A percentile compares a stretch with the other conserved stretches of the same genome.
These are phyloP conservation scores for Podila minutissima DNA, from an alignment of 192 early-diverging fungal genomes.

Conservation along the genomic window DNA sequence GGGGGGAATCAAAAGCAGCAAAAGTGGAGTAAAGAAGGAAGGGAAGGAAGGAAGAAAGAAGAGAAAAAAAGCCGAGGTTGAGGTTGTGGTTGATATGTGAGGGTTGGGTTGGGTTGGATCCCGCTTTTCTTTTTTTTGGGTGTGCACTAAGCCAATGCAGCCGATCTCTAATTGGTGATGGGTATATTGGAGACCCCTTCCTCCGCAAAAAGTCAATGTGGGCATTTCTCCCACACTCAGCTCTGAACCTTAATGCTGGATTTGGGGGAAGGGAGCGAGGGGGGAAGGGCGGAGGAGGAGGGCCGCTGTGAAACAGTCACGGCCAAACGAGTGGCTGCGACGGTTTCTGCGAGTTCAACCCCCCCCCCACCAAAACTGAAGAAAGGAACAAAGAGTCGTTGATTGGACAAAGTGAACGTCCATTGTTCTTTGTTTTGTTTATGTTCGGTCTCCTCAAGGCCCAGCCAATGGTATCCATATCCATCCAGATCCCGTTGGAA, in stretches of 20 bases:
- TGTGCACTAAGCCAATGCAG: too few relatives aligned
- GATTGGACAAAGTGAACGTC: too few relatives aligned
- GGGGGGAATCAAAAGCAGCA: constrained; percentile 3
- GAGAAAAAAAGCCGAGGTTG: neutral
- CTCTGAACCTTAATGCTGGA: neutral
- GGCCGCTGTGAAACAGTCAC: neutral
- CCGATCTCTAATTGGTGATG: too few relatives aligned
- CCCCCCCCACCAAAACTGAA: too few relatives aligned
- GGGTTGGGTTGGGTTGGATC: too few relatives aligned
- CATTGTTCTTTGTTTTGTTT: too few relatives aligned
- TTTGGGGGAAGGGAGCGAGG: neutral
- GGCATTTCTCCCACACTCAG: neutral
- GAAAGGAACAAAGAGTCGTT: too few relatives aligned
- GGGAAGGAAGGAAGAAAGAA: neutral
- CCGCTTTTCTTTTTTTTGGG: neutral
- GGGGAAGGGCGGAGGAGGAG: neutral
- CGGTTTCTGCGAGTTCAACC: neutral
- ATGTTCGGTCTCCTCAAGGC: too few relatives aligned
- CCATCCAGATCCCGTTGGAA: too few relatives aligned
- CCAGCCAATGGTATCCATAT: too few relatives aligned
- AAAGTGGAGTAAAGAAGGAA: constrained; percentile 2
- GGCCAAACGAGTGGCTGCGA: neutral
- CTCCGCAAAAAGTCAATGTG: too few relatives aligned
- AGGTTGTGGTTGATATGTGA: neutral
- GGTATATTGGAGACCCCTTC: too few relatives aligned